These are phyloP conservation scores for Lolium perenne DNA, from an alignment of 176 grass and related monocot genomes.

Conservation along the genomic window DNA sequence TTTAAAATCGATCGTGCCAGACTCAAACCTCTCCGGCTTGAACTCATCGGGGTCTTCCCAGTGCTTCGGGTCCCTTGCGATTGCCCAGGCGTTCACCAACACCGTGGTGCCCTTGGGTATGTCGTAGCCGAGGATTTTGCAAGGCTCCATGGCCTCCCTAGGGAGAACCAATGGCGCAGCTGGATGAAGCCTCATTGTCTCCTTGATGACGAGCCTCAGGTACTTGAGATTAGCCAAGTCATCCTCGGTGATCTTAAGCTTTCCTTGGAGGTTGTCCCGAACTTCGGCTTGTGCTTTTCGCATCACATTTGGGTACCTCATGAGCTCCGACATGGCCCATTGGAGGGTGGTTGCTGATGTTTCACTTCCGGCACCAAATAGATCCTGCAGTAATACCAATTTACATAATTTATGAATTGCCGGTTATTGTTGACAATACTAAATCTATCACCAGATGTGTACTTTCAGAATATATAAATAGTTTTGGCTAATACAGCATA, in stretches of 20 bases:
- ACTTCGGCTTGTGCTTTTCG: not conserved
- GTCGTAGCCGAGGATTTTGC: not conserved
- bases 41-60: not conserved
- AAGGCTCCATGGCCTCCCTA: not conserved
- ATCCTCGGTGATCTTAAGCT: not conserved
- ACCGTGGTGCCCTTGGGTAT: not conserved
- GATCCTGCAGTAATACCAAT: slow-evolving; percentile 7
- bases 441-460: not conserved
- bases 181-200: slow-evolving; percentile 25
- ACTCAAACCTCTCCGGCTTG: not conserved
- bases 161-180: not conserved
- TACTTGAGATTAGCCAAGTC: slow-evolving; percentile 4
- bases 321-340: slow-evolving; percentile 37
- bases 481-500: not conserved
- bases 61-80: not conserved
- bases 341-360: slow-evolving; percentile 7
- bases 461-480: not conserved
- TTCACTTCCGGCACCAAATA: slow-evolving; percentile 30
- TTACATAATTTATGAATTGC: not conserved
- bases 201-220: slow-evolving; percentile 16
- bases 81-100: not conserved
- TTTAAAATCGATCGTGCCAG: not conserved
- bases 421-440: too few species aligned
- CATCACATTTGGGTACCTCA: slow-evolving; percentile 25
- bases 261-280: not conserved